Base-by-base conservation (phyloP, 345 rosid genomes). In the Arabis hirsuta region DNA sequence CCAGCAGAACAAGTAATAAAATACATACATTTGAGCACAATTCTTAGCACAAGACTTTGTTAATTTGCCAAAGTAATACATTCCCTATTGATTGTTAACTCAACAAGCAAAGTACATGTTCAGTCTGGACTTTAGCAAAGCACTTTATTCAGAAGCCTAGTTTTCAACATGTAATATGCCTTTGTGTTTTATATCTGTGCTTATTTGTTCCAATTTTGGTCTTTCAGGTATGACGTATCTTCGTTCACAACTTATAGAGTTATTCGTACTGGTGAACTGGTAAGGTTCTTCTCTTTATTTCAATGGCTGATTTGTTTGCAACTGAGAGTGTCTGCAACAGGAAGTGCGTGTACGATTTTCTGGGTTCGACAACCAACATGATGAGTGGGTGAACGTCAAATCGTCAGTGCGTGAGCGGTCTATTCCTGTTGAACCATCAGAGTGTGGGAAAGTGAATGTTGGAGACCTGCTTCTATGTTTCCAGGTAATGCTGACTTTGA, bases 321-420 rank as follows among this genome's bases (percentile, higher is more conserved):
- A 41, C 79, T 69, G 39, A 62, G 66, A 39, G 44, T 69, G 34
- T 63, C 71, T 63, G 55, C 78, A 11, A 31, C 82, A 93, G 98
- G 97, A 90, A 83, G 98, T 80, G 27, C 96, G 97, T 59, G 90
- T 87, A 36, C 82, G 98, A 13, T 93, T 82, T 74, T 60, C 92
- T 65, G 97, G 98, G 8, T 93, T 80, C 19, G 71, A 72, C 43
- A 83, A 87, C 42, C 47, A 70, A 43, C 84, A 93, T 16, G 98
- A 93, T 67, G 98, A 93, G 78, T 93, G 98, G 98, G 90, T 93
- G 60, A 86, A 81, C 27, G 88, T 93, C 47, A 82, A 55, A 69
- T 62, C 32, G 4, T 83, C 66, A 44, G 81, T 93, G 47, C 87
- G 98, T 12, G 86, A 87, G 70, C 85, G 94, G 54, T 93, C 97